Evolutionary conservation across 805 yeast species (phyloP).

Genomic region (Yarrowia sp.): DNA sequence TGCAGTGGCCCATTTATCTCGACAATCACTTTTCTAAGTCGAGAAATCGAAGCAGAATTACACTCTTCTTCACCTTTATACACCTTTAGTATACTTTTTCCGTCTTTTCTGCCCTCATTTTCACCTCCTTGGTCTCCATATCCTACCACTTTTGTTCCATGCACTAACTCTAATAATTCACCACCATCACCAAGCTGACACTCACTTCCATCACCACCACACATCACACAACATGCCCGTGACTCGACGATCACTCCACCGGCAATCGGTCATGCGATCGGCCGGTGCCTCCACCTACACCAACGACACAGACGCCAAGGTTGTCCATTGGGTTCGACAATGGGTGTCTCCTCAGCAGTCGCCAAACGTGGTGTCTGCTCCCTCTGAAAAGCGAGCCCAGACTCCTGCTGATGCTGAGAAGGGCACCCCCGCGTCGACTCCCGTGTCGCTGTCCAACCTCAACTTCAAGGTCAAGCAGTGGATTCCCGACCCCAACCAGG

Average conservation of each 20-base stretch:
- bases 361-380: conserved; percentile 32
- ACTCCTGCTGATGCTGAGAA: conserved; percentile 40
- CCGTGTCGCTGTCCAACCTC: conserved; percentile 39
- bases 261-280: conserved; percentile 30
- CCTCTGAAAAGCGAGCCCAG: conserved; percentile 31
- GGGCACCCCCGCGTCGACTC: conserved; percentile 40
- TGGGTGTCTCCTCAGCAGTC: conserved; percentile 38
- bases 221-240: conserved; percentile 35
- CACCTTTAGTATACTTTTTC: no score
- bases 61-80: no score
- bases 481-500: conserved; percentile 43
- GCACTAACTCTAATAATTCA: conserved; percentile 24
- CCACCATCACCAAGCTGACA: conserved; percentile 8
- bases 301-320: conserved; percentile 29
- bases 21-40: no score
- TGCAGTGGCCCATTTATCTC: no score
- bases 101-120: no score
- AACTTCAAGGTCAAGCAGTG: conserved; percentile 50
- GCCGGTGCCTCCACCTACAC: conserved; percentile 20
- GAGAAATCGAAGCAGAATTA: no score
- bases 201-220: conserved; percentile 8
- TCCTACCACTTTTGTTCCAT: not conserved
- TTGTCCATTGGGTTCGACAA: conserved; percentile 37
- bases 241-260: conserved; percentile 38
- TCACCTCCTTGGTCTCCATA: not conserved